phyloP scores from a whole-genome alignment of 2,329 filamentous ascomycete species.

The Chaetoscypha palmicola region DNA sequence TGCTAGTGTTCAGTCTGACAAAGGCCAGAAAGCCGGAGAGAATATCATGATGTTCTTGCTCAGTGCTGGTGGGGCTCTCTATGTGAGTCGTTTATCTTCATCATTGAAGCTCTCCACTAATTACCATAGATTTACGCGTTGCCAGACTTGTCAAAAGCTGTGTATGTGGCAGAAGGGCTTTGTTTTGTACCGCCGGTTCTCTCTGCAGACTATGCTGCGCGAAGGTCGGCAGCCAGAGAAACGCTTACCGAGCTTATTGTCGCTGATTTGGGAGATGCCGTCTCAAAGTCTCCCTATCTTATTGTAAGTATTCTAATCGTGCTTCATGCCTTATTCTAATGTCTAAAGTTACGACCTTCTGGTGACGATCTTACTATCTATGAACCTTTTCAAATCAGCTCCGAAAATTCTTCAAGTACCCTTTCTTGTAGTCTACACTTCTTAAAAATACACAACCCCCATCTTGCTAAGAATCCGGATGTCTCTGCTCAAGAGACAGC shows the following conservation, averaged over 20 bases:
- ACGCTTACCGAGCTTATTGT: conserved; percentile 72
- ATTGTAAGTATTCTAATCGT: conserved; percentile 52
- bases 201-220: conserved; percentile 61
- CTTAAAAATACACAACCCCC: conserved; percentile 64
- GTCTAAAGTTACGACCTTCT: conserved; percentile 60
- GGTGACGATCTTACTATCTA: conserved; percentile 84
- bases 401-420: conserved; percentile 12
- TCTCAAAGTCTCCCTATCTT: conserved; percentile 66
- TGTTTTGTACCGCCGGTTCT: conserved; percentile 71
- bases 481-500: conserved; percentile 41
- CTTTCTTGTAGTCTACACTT: conserved; percentile 55
- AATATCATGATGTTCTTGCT: conserved; percentile 71
- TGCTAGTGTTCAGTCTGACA: conserved; percentile 35
- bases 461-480: conserved; percentile 51
- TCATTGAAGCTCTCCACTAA: conserved; percentile 11
- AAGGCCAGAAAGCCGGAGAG: conserved; percentile 35
- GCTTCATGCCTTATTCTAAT: background rate
- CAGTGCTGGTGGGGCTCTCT: conserved; percentile 64
- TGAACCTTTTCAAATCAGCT: conserved; percentile 59
- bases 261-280: conserved; percentile 74
- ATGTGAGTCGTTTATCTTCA: conserved; percentile 46
- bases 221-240: conserved; percentile 66
- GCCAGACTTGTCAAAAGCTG: conserved; percentile 60
- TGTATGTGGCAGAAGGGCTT: conserved; percentile 71
- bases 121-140: conserved; percentile 62